These are phyloP conservation scores for Talaromyces trachyspermus DNA, from an alignment of 495 filamentous ascomycete genomes.

Conservation along the genomic window DNA sequence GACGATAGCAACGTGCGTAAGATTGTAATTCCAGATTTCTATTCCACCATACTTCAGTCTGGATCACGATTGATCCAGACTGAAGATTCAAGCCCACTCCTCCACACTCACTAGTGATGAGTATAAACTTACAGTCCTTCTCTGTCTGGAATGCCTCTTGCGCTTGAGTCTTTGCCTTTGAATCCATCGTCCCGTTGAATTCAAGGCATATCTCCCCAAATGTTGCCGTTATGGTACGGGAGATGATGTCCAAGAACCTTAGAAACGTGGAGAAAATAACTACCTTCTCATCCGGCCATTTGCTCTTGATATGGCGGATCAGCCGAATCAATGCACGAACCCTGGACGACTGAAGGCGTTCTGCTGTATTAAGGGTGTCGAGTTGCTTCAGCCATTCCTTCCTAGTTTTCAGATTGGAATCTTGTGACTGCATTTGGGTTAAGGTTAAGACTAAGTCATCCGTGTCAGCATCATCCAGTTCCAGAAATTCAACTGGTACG, in stretches of 20 bases:
- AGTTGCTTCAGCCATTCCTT: neutral
- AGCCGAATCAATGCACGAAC: neutral
- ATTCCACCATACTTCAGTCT: slow-evolving; percentile 2
- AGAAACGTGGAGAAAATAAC: neutral
- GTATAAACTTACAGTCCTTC: no score
- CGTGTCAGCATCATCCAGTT: neutral
- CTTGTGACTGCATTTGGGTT: neutral
- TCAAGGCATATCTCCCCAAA: no score
- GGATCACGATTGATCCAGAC: neutral
- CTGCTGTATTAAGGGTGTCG: neutral
- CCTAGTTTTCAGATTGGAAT: neutral
- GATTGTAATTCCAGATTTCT: neutral
- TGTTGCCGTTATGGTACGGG: no score
- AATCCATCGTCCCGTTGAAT: no score
- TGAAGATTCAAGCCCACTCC: neutral
- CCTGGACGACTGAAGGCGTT: neutral
- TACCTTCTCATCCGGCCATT: slow-evolving; percentile 1
- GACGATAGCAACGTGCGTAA: neutral
- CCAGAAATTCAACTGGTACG: no score
- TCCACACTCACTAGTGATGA: neutral
- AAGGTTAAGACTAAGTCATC: neutral
- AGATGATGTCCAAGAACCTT: neutral
- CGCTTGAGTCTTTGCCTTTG: no score
- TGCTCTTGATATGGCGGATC: neutral
- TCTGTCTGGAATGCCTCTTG: no score